A percentile compares a stretch with the other conserved stretches of the same genome.
These are phyloP conservation scores for Priceomyces medius DNA, from an alignment of 805 yeast species.

Conservation along the genomic window DNA sequence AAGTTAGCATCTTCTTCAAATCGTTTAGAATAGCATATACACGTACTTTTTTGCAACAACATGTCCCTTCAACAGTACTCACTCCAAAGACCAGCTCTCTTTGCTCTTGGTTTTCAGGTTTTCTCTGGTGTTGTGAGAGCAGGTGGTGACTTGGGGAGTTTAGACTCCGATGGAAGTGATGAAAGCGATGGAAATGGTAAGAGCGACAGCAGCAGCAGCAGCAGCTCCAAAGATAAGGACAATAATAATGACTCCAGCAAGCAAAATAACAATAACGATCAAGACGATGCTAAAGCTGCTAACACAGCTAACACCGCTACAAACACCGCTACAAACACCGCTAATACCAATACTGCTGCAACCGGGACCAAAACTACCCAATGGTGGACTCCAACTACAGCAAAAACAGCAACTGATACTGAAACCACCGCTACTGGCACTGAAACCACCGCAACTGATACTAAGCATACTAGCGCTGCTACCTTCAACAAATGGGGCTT, in stretches of 20 bases:
- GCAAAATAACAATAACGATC: background rate
- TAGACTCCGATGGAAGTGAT: background rate
- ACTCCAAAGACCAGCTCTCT: background rate
- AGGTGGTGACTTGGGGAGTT: background rate
- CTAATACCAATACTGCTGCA: constrained; percentile 2
- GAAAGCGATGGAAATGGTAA: background rate
- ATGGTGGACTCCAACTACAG: constrained; percentile 7
- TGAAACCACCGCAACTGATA: constrained; percentile 7
- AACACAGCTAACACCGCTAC: constrained; percentile 1
- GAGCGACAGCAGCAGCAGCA: background rate
- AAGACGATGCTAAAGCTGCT: constrained; percentile 3
- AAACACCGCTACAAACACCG: constrained; percentile 2
- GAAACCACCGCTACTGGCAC: constrained; percentile 11
- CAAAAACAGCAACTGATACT: constrained; percentile 7
- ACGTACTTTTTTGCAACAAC: too few species aligned
- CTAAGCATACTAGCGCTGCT: constrained; percentile 10
- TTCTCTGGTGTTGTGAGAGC: background rate
- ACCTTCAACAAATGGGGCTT: constrained; percentile 43
- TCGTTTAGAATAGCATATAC: too few species aligned
- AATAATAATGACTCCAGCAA: constrained; percentile 1
- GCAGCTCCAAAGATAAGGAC: background rate
- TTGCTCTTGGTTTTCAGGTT: background rate
- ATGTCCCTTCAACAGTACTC: constrained; percentile 16
- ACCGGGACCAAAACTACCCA: constrained; percentile 8
- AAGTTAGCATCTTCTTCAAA: too few species aligned